Base-by-base conservation (phyloP, 1,139 yeast genomes). In the Geotrichum cucujoidarum region DNA sequence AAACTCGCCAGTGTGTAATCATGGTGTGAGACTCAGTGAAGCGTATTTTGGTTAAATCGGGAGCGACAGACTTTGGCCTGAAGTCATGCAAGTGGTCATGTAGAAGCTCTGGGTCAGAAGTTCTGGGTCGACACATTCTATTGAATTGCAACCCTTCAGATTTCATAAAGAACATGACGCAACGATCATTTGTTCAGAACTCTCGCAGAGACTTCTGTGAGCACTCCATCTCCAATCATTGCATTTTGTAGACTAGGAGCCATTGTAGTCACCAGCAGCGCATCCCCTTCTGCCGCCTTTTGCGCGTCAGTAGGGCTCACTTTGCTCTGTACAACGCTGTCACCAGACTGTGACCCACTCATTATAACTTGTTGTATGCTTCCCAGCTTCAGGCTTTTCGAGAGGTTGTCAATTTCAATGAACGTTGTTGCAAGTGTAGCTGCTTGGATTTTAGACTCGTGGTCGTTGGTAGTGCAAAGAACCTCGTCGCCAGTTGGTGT, bases 351-450 rank as follows among this genome's bases (percentile, higher is more conserved):
- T 14, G 37, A 32, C 5, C 52, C 34, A 37, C 53, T 45, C 18
- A 55, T 53, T n/a, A 64, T 52, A 22, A 62, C 54, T 36, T 59
- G 57, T 41, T 52, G 52, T 2, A 63, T 48, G 3, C 56, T 47
- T 16, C 69, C 69, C 34, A 65, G 53, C 42, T 63, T 64, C 21
- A 65, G 55, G 17, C 53, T 53, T 40, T 49, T 48, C 5, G 66
- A 59, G 16, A 63, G 55, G 38, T 56, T 58, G 40, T 63, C 60
- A 8, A 58, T 47, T 30, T 55, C 56, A 8, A 55, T 56, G 49
- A 60, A 61, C 18, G 60, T 57, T 3, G 49, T 24, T n/a, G 59
- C 52, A 13, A 53, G 43, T 30, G 49, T 50, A 24, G 50, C 47
- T 29, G 54, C 32, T 42, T 49, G 50, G 8, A 49, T 24, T n/a